Evolutionary conservation across 768 basidiomycete species (phyloP).

Genomic region (Tubosaeta sp.): DNA sequence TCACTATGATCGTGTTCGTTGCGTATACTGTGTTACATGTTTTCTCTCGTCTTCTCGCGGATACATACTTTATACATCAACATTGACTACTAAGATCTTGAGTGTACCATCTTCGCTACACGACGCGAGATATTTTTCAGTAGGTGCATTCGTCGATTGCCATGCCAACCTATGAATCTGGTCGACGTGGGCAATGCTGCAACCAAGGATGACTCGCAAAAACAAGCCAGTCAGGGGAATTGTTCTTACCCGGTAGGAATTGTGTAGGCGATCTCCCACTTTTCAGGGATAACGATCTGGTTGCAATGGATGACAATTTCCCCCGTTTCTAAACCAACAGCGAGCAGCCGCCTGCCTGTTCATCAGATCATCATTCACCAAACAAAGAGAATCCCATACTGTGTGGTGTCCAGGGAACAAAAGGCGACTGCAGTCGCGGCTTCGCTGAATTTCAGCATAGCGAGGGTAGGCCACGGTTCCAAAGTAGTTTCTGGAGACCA

Average conservation of each 20-base stretch:
- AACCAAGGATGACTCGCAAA: background rate
- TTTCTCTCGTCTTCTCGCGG: slow-evolving; percentile 18
- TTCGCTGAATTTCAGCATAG: slow-evolving; percentile 66
- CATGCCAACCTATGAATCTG: slow-evolving; percentile 82
- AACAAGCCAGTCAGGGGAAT: slow-evolving; percentile 4
- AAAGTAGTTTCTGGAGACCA: slow-evolving; percentile 50
- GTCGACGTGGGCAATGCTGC: slow-evolving; percentile 68
- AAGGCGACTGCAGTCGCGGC: slow-evolving; percentile 83
- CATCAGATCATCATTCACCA: slow-evolving; percentile 1
- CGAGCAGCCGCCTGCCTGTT: slow-evolving; percentile 50
- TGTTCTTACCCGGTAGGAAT: slow-evolving; percentile 49
- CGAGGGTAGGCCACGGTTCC: slow-evolving; percentile 50
- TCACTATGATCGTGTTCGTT: slow-evolving; percentile 15
- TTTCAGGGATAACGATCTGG: slow-evolving; percentile 21
- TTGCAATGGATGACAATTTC: slow-evolving; percentile 61
- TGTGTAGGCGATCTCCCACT: slow-evolving; percentile 46
- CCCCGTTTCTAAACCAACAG: slow-evolving; percentile 84
- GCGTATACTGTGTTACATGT: slow-evolving; percentile 28
- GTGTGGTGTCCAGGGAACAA: slow-evolving; percentile 35
- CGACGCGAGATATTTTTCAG: slow-evolving; percentile 62
- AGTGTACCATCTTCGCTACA: slow-evolving; percentile 93
- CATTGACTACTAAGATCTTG: slow-evolving; percentile 65
- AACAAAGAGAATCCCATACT: slow-evolving; percentile 33
- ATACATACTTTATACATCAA: slow-evolving; percentile 43
- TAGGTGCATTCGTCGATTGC: slow-evolving; percentile 44